phyloP scores from a whole-genome alignment of 1,284 basidiomycete species.

The Ustilago bromivora region DNA sequence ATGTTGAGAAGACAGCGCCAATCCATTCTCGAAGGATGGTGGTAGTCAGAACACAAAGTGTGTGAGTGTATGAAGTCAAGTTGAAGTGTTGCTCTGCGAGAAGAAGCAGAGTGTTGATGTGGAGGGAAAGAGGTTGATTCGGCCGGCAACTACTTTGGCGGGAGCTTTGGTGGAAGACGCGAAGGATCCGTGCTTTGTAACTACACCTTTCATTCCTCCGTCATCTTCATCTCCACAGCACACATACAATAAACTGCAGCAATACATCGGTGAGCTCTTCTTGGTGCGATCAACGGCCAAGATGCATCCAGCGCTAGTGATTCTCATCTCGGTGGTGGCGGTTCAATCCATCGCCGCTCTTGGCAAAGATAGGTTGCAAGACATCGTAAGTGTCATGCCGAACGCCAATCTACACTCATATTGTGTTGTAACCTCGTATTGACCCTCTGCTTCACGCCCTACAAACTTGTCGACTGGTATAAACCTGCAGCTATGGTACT shows the following conservation, averaged over 20 bases:
- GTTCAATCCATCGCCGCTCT: constrained; percentile 41
- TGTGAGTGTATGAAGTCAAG: no score
- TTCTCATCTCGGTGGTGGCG: constrained; percentile 47
- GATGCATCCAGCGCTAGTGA: constrained; percentile 63
- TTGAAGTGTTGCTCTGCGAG: not conserved
- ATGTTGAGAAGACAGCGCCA: constrained; percentile 1
- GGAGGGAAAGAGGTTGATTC: constrained; percentile 15
- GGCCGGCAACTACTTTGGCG: constrained; percentile 20
- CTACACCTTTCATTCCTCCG: constrained; percentile 12
- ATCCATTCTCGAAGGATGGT: not conserved
- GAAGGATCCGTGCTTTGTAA: constrained; percentile 30
- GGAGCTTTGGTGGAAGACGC: not conserved
- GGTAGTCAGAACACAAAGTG: no score
- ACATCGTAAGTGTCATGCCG: constrained; percentile 22
- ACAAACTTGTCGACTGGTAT: no score
- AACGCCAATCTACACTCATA: no score
- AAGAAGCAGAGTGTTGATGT: constrained; percentile 34
- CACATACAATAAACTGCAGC: not conserved
- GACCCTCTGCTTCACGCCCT: not conserved
- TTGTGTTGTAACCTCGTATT: not conserved
- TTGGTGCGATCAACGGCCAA: not conserved
- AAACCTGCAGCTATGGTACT: constrained; percentile 23
- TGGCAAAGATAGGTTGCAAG: constrained; percentile 48
- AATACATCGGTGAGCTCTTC: not conserved
- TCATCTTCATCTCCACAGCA: not conserved